phyloP scores from a whole-genome alignment of 345 rosid genomes.

The Adansonia digitata region DNA sequence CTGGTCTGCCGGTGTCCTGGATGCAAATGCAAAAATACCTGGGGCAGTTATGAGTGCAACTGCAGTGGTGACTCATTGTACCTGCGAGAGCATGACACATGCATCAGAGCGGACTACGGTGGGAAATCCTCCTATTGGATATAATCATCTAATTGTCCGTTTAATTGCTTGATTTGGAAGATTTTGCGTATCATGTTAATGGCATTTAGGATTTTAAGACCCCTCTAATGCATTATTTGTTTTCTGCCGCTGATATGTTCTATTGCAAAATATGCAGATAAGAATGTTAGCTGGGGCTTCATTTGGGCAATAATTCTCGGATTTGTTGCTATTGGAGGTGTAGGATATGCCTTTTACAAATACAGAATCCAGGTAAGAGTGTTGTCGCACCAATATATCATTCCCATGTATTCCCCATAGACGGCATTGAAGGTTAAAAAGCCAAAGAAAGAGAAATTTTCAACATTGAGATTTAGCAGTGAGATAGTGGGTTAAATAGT shows the following conservation, averaged over 20 bases:
- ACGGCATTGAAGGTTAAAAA: too few relatives aligned
- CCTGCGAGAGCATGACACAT: background rate
- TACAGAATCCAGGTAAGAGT: constrained; percentile 80
- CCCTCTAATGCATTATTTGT: background rate
- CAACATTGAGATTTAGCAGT: too few relatives aligned
- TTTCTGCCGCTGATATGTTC: background rate
- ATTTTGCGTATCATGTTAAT: background rate
- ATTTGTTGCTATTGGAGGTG: constrained; percentile 53
- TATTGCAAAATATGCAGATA: constrained; percentile 38
- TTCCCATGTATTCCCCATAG: background rate
- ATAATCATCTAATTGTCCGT: too few relatives aligned
- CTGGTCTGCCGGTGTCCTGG: background rate
- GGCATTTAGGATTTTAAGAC: background rate
- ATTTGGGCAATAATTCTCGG: constrained; percentile 67
- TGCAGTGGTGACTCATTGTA: background rate
- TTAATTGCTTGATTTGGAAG: too few relatives aligned
- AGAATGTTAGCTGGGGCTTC: constrained; percentile 53
- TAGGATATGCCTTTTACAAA: constrained; percentile 80
- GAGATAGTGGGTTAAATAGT: too few relatives aligned
- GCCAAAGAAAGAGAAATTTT: too few relatives aligned
- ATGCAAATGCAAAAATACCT: background rate
- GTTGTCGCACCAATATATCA: background rate
- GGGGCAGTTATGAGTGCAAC: background rate
- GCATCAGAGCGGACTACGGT: background rate
- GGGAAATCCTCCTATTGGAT: too few relatives aligned